Evolutionary conservation across 768 basidiomycete genomes (phyloP), one percentile per base, ranked within the genome.

Genomic region (Tubosaeta sp.): DNA sequence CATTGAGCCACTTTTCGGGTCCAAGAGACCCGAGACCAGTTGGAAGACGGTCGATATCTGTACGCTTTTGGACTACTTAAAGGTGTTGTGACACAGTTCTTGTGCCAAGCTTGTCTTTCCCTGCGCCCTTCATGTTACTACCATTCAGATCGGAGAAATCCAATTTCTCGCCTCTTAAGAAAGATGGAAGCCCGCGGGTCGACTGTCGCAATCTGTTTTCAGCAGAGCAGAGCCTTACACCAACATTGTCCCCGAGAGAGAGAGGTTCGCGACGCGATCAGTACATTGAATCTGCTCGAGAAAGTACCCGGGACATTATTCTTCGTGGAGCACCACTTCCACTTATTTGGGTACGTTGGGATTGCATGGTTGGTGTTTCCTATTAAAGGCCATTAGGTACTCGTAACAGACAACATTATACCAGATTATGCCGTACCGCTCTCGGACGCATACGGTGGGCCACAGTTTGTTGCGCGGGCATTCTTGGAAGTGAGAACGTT

Each of bases 391-490:
- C 5, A 13, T 6, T 38, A 69, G 65, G 56, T 67, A 7, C 55
- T 67, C 7, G 57, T 66, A 35, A 42, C 32, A 7, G 67, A 66
- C 32, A 67, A 69, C 29, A 34, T 60, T 11, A 62, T 66, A 45
- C 65, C 65, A 9, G 63, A 65, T 43, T 46, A 67, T 53, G 67
- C 67, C 10, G 57, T 66, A 4, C 65, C 65, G 17, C 52, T 67
- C 16, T 56, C 62, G 19, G 65, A 67, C 41, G 60, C 58, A 11
- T 56, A 55, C 46, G 60, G 54, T 34, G 65, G 65, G 3, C 58
- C 67, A 26, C 58, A 65, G 37, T 66, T 69, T 35, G 38, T 66
- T 33, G 65, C 62, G 34, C 56, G 65, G 14, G 65, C 67, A 12
- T 44, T 58, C 42, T 47, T 66, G 9, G 65, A 66, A 47, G 66